These are phyloP conservation scores for Wallacemonas sp. DNA, from an alignment of 208 protist species.

Conservation along the genomic window DNA sequence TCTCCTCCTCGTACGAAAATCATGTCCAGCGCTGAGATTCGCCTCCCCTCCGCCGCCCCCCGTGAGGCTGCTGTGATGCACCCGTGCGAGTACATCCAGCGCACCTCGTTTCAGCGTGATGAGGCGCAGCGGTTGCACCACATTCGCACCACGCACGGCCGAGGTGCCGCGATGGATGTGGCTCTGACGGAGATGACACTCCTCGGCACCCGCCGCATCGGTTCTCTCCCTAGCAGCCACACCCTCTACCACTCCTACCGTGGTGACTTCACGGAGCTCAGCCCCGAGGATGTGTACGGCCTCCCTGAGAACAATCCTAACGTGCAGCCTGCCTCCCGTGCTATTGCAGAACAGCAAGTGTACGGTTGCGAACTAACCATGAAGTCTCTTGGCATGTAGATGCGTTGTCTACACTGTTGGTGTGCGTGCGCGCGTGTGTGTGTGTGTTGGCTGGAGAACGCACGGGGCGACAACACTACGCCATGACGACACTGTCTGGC, in stretches of 20 bases:
- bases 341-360: constrained; percentile 67
- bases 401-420: too few relatives aligned
- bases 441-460: too few relatives aligned
- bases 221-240: constrained; percentile 70
- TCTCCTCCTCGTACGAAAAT: too few relatives aligned
- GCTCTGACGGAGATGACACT: constrained; percentile 79
- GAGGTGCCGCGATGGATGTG: constrained; percentile 70
- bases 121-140: constrained; percentile 81
- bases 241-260: constrained; percentile 83
- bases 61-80: constrained; percentile 74
- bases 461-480: too few relatives aligned
- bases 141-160: constrained; percentile 80
- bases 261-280: constrained; percentile 71
- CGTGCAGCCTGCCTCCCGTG: constrained; percentile 82
- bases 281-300: constrained; percentile 70
- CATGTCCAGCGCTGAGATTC: constrained; percentile 57
- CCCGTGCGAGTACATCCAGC: constrained; percentile 87
- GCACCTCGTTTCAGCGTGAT: constrained; percentile 54
- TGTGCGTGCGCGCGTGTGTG: too few relatives aligned
- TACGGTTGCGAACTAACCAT: constrained; percentile 87
- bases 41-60: constrained; percentile 41
- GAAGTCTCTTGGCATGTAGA: constrained; percentile 79
- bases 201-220: constrained; percentile 63
- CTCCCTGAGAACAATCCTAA: constrained; percentile 81
- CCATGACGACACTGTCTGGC: too few relatives aligned